A percentile compares a stretch with the other conserved stretches of the same genome.
Evolutionary conservation across 1,139 yeast species (phyloP).

Genomic region (Debaryomyces psychrophilus): DNA sequence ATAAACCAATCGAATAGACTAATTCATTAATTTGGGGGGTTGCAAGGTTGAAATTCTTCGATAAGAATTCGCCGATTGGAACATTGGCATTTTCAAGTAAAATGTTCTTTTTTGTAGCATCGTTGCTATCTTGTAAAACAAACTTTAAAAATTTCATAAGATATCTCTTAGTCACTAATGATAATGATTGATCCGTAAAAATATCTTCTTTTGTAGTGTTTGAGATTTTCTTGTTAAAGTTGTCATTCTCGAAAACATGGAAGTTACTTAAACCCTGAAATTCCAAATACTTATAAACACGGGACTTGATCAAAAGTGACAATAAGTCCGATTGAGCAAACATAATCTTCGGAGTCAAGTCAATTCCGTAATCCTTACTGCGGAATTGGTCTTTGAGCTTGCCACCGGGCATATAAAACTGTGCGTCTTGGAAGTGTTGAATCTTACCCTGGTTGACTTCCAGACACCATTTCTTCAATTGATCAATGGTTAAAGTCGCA

Average conservation of each 20-base stretch:
- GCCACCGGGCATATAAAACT: slow-evolving; percentile 69
- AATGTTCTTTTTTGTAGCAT: slow-evolving; percentile 46
- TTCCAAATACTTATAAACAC: slow-evolving; percentile 90
- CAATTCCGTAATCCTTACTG: slow-evolving; percentile 82
- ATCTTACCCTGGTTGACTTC: slow-evolving; percentile 60
- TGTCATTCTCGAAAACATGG: slow-evolving; percentile 90
- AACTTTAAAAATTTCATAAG: slow-evolving; percentile 94
- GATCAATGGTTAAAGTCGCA: slow-evolving; percentile 85
- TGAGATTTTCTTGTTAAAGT: slow-evolving; percentile 76
- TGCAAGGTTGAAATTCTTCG: slow-evolving; percentile 68
- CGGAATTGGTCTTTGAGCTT: slow-evolving; percentile 48
- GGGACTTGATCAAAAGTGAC: slow-evolving; percentile 72
- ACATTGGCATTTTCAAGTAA: slow-evolving; percentile 59
- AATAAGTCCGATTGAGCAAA: slow-evolving; percentile 88
- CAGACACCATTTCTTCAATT: slow-evolving; percentile 77
- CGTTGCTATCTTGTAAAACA: slow-evolving; percentile 68
- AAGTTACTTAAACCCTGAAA: slow-evolving; percentile 86
- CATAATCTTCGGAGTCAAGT: slow-evolving; percentile 83
- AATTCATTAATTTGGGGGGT: slow-evolving; percentile 79
- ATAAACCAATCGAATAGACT: slow-evolving; percentile 82
- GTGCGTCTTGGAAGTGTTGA: slow-evolving; percentile 59
- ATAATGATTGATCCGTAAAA: slow-evolving; percentile 82
- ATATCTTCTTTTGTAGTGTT: slow-evolving; percentile 84
- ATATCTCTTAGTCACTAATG: slow-evolving; percentile 75
- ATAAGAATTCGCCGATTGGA: slow-evolving; percentile 62